phyloP scores from a whole-genome alignment of 768 basidiomycete genomes.

The Kwoniella mangroviensis region DNA sequence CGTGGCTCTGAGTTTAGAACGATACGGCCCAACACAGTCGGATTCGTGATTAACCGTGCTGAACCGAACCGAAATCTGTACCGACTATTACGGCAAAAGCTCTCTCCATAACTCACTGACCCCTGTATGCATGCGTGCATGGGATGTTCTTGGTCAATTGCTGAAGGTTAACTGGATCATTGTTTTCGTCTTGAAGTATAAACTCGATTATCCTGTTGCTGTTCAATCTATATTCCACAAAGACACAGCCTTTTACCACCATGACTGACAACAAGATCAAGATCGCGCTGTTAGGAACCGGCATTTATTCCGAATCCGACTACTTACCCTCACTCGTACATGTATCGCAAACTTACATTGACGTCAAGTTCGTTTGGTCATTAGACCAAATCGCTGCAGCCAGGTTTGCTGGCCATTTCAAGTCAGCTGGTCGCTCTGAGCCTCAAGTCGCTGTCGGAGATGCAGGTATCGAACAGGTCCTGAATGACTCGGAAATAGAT shows the following conservation, averaged over 20 bases:
- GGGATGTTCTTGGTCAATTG: too few relatives aligned
- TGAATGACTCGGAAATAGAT: constrained; percentile 2
- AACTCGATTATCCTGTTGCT: too few relatives aligned
- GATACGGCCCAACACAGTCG: too few relatives aligned
- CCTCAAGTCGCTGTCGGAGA: constrained; percentile 4
- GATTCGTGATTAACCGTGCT: too few relatives aligned
- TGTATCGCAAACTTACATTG: background rate
- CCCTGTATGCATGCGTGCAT: too few relatives aligned
- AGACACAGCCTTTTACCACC: background rate
- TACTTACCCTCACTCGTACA: background rate
- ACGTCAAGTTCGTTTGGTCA: background rate
- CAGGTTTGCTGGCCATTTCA: constrained; percentile 3
- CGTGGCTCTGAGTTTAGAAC: too few relatives aligned
- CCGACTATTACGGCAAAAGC: too few relatives aligned
- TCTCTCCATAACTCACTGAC: too few relatives aligned
- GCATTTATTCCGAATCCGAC: constrained; percentile 4
- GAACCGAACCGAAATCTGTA: too few relatives aligned
- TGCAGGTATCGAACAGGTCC: constrained; percentile 3
- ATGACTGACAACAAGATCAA: constrained; percentile 4
- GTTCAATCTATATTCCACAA: too few relatives aligned
- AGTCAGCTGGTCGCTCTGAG: constrained; percentile 1
- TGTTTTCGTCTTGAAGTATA: too few relatives aligned
- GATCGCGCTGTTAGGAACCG: constrained; percentile 7
- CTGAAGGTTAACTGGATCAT: too few relatives aligned
- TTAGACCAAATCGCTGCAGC: background rate